Base-by-base conservation (phyloP, 352 stramenopile genomes). In the Thalassiosira livingstoniorum region DNA sequence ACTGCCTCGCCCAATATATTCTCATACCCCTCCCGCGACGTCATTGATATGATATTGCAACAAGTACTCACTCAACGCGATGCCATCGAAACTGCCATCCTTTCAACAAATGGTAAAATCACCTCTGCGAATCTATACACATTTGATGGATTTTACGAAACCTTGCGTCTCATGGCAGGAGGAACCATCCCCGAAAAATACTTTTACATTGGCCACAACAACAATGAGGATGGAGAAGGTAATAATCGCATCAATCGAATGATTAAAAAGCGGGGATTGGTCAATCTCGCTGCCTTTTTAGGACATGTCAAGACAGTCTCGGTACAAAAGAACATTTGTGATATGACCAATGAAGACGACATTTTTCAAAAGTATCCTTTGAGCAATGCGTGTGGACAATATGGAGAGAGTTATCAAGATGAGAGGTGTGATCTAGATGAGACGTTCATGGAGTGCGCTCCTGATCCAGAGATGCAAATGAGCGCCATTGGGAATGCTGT, bases 381-480 rank as follows among this genome's bases (percentile, higher is more conserved):
- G 31, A 82, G 67, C 67, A 87, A 87, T 77, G 29, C 80, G 13
- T 87, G 80, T 57, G 80, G 80, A 5, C 80, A 87, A 63, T 74
- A 70, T 45, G 73, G 74, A 7, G 35, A 82, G 27, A 74, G 47
- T 32, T 87, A 87, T 42, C 80, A 87, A 67, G 66, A 77, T 65
- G 45, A 60, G 45, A 43, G 37, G 21, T 84, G 77, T 45, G 42
- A 51, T 51, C 29, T 37, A 13, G 23, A 32, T n/a, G 79, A 86
- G 63, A 51, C 63, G 35, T 75, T 78, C 21, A 72, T 85, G 75
- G 75, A 80, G n/a, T 87, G 80, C 54, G 27, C 61, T 15, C 60
- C 72, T 39, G 80, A 87, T n/a, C 75, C 75, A 37, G 35, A 45
- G 32, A 81, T 87, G 74, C 43, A 85, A 67, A 81, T 85, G 29